Base-by-base conservation (phyloP, 2,329 filamentous ascomycete species). In the Talaromyces sp. region DNA sequence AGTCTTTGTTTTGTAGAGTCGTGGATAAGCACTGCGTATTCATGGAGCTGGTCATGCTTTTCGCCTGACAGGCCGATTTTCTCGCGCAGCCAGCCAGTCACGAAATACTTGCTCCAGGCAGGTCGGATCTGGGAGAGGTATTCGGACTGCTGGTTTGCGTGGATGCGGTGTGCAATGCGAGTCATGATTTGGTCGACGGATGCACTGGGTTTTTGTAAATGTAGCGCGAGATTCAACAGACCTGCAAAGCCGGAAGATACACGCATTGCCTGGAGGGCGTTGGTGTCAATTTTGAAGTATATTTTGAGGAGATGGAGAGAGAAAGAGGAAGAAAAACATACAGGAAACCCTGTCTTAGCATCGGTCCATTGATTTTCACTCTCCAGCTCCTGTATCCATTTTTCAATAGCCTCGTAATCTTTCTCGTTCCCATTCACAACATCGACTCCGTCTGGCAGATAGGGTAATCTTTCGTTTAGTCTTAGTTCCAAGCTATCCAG, bases 161-260 rank as follows among this genome's bases (percentile, higher is more conserved):
- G 46, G 19, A 60, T 54, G 19, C 58, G 58, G 26, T 19, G 10
- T 17, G 54, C 46, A 57, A 60, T 60, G 58, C 54, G 54, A 60
- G 46, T 9, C 35, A 60, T 60, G 46, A 60, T 48, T 1, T 57
- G 53, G 48, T 60, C 54, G 14, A 54, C 54, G 48, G 43, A 35
- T 17, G n/a, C 21, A 6, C 17, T 50, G 12, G 46, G 31, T 48
- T 57, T 60, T 26, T 57, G 43, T 3, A 60, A 54, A 27, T 43
- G 21, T 26, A 60, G 51, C 43, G n/a, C 46, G 11, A 60, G 56
- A 17, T 29, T 57, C 3, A 60, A 26, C 43, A 60, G 54, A 3
- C 32, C 54, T n/a, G 32, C 27, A 31, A 60, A 54, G 27, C 21
- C n/a, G 10, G 11, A 8, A 12, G 58, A 60, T 9, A 60, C 26